Evolutionary conservation across 257 asterid genomes (phyloP), one percentile per base, ranked within the genome.

Genomic region (Gentiana straminea): DNA sequence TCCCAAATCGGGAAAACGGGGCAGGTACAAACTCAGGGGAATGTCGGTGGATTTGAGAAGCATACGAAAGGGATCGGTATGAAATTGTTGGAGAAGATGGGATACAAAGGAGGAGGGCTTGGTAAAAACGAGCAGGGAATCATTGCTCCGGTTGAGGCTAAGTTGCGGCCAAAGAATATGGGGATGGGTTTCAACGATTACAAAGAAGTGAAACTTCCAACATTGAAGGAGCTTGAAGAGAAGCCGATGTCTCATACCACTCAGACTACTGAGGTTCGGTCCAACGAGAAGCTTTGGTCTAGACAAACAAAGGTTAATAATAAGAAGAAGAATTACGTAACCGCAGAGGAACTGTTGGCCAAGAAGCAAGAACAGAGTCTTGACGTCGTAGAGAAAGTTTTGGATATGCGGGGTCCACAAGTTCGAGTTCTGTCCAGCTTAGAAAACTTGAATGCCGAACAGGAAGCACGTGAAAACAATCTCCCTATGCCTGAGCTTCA

Each of bases 401-500:
- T 84, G 56, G 98, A 91, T 71, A 91, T 86, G 96, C 81, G 96
- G 74, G 98, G 96, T 24, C 95, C 98, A 7, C 98, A 91, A 46
- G 94, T 86, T 43, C 87, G 95, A n/a, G 91, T 91, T 45, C 60
- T 91, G 76, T 82, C 96, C 13, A 84, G 83, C 70, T 66, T 91
- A 70, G 92, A 86, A 64, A 87, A 91, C 79, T 71, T 90, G 77
- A 82, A 84, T 60, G 94, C 89, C 0, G 98, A 86, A 73, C 95
- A 84, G 59, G 68, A 57, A 67, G 87, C 85, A 35, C 72, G 84
- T 74, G 94, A 81, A 62, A 79, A 79, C 55, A 82, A 81, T 57
- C 74, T 86, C 49, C 92, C 91, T 12, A 90, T 90, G 98, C 96
- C 95, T 0, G 98, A 90, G 62, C 91, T 90, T 69, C 92, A 90